Evolutionary conservation across 139 green algal genomes (phyloP), one percentile per base, ranked within the genome.

Genomic region (Bryopsis sp.): DNA sequence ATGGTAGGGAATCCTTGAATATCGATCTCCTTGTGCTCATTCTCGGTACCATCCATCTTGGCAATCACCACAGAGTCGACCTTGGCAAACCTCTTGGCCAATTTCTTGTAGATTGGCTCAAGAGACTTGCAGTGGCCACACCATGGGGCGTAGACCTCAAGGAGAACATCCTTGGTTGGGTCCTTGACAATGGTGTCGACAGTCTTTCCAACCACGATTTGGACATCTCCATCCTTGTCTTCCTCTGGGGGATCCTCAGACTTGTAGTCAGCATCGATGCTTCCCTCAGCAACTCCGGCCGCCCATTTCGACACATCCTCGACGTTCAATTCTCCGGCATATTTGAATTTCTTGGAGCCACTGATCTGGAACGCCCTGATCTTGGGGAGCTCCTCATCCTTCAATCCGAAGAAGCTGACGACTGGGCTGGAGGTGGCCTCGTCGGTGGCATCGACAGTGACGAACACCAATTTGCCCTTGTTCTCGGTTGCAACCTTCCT

Each of bases 121-220:
- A 96, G 79, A 65, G 72, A 46, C 81, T 95, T 90, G 87, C 89
- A 95, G 84, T 92, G 85, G n/a, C 86, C 84, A 74, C 89, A 96
- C 89, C 87, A 95, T 19, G 88, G 88, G 6, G 88, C 88, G 71
- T 93, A 92, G n/a, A 90, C 76, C 80, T 91, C 83, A 39, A 88
- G 74, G 61, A 91, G 79, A 59, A 91, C 82, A 66, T 91, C 86
- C 77, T 86, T 88, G 22, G 63, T 76, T 24, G 58, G 2, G 47
- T 87, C 84, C 61, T 83, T 76, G 8, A 88, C 81, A 33, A 92
- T 80, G 22, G 37, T 48, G 7, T 92, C 81, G 29, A 90, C 76
- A 48, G 70, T 85, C 77, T 90, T 90, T 74, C 84, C 86, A n/a
- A 90, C 84, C 2, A 92, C 70, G 3, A 88, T 70, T 22, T 72